Evolutionary conservation across 495 filamentous ascomycete species (phyloP).

Genomic region (Rusavskia elegans): DNA sequence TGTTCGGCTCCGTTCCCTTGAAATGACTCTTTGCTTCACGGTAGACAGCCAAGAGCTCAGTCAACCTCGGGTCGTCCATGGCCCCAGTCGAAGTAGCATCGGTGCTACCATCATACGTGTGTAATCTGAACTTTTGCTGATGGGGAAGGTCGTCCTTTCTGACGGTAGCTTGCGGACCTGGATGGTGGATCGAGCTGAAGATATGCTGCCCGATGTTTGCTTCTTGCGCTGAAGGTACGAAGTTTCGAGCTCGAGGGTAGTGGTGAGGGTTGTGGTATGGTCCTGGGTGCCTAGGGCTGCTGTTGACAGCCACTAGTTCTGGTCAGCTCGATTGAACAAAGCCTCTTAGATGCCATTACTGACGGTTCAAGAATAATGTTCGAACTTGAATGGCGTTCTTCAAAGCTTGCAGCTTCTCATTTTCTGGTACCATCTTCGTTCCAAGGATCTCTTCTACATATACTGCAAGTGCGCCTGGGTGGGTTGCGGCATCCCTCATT

Average conservation of each 20-base stretch:
- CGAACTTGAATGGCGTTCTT: neutral
- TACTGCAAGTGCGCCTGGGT: conserved; percentile 21
- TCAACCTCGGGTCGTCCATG: neutral
- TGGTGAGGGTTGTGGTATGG: no score
- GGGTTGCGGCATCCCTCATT: conserved; percentile 15
- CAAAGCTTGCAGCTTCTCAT: neutral
- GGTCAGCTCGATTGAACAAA: neutral
- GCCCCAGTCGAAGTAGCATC: no score
- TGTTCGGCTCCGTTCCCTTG: neutral
- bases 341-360: neutral
- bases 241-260: no score
- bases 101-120: no score
- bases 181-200: no score
- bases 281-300: neutral
- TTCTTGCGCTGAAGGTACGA: no score
- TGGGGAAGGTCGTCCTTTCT: no score
- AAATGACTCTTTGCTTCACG: neutral
- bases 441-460: conserved; percentile 27
- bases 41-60: neutral
- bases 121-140: no score
- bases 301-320: neutral
- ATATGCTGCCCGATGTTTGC: no score
- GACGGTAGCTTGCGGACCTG: no score
- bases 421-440: no score
- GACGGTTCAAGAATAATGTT: neutral